A percentile compares a stretch with the other conserved stretches of the same genome.
Evolutionary conservation across 768 basidiomycete species (phyloP).

Genomic region (Naganishia friedmannii): DNA sequence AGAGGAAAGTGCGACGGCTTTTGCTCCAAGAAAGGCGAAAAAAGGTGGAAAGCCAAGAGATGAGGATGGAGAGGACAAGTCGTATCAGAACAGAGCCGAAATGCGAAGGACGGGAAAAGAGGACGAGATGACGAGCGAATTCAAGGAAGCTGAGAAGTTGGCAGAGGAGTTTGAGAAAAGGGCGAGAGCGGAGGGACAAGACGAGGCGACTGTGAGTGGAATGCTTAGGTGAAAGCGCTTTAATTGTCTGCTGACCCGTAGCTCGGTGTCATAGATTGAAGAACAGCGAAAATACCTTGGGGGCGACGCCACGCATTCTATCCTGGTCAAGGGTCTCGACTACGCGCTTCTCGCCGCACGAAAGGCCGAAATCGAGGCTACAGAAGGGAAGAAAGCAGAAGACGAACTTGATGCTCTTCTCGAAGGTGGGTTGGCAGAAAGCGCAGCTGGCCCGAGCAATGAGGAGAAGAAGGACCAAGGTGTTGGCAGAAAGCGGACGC

Average conservation of each 20-base stretch:
- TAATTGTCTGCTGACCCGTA: background rate
- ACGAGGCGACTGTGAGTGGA: slow-evolving; percentile 59
- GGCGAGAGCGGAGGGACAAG: slow-evolving; percentile 59
- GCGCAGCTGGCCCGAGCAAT: slow-evolving; percentile 8
- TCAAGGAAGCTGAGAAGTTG: slow-evolving; percentile 45
- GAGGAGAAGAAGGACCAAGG: background rate
- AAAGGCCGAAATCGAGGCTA: slow-evolving; percentile 61
- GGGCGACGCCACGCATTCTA: slow-evolving; percentile 77
- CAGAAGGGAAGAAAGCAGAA: slow-evolving; percentile 60
- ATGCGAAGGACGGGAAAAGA: slow-evolving; percentile 45
- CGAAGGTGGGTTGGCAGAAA: slow-evolving; percentile 34
- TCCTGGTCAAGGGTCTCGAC: slow-evolving; percentile 81
- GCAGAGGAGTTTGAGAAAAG: slow-evolving; percentile 75
- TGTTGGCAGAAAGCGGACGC: slow-evolving; percentile 63
- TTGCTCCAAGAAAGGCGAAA: slow-evolving; percentile 44
- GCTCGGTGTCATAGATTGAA: slow-evolving; percentile 59
- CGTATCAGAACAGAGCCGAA: slow-evolving; percentile 51
- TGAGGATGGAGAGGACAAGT: slow-evolving; percentile 38
- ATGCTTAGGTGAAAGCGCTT: background rate
- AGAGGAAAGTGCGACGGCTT: slow-evolving; percentile 27
- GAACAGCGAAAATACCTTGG: slow-evolving; percentile 73
- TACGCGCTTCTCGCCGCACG: slow-evolving; percentile 79
- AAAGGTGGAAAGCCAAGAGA: slow-evolving; percentile 45
- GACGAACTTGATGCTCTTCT: slow-evolving; percentile 77
- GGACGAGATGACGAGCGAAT: slow-evolving; percentile 37